phyloP scores from a whole-genome alignment of 2,329 filamentous ascomycete species.

The Trichoderma asperellum region DNA sequence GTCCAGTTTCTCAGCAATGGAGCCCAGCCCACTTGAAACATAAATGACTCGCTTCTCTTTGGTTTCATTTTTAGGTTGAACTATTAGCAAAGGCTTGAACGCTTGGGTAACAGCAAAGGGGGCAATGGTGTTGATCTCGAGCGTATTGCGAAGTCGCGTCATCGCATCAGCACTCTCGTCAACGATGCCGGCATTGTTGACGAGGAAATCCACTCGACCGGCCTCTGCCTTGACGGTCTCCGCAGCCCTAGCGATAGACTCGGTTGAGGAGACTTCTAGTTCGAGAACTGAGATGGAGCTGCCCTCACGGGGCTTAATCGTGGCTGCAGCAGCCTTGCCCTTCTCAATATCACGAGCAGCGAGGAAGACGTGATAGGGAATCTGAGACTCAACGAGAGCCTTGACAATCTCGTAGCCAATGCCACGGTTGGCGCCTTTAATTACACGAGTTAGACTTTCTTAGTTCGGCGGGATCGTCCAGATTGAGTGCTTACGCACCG shows the following conservation, averaged over 20 bases:
- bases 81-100: constrained; percentile 41
- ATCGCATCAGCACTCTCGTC: constrained; percentile 46
- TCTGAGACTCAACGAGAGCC: constrained; percentile 40
- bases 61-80: constrained; percentile 27
- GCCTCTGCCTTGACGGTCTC: constrained; percentile 31
- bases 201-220: constrained; percentile 44
- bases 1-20: constrained; percentile 35
- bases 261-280: constrained; percentile 35
- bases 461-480: background rate
- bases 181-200: constrained; percentile 46
- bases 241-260: constrained; percentile 33
- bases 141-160: constrained; percentile 37
- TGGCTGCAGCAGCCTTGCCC: constrained; percentile 47
- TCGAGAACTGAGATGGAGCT: constrained; percentile 50
- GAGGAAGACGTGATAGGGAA: constrained; percentile 46
- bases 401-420: constrained; percentile 50
- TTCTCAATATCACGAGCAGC: constrained; percentile 43
- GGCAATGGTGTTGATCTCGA: constrained; percentile 50
- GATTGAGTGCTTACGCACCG: constrained; percentile 32
- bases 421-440: constrained; percentile 49
- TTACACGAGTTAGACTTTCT: background rate
- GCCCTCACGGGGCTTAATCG: constrained; percentile 60
- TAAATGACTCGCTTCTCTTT: constrained; percentile 38
- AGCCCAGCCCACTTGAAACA: constrained; percentile 42
- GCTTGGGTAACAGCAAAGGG: constrained; percentile 38